Evolutionary conservation across 768 basidiomycete genomes (phyloP).

Genomic region (Rhodotorula diobovata): DNA sequence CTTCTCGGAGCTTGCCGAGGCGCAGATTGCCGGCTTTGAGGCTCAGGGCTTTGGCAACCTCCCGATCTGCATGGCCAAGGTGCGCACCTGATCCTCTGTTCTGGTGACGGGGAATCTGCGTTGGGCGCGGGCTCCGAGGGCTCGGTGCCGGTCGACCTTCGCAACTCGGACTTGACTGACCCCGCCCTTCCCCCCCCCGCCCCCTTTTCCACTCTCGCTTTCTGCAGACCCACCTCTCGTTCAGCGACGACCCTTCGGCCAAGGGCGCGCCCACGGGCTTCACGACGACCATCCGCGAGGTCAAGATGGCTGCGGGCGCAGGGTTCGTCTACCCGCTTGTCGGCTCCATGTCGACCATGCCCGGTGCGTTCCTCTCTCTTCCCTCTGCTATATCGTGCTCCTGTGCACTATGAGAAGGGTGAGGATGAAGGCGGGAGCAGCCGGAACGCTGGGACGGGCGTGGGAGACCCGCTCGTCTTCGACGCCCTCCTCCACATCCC

Average conservation of each 20-base stretch:
- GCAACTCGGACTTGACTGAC: slow-evolving; percentile 76
- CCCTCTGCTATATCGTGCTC: not conserved
- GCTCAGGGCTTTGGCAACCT: slow-evolving; percentile 75
- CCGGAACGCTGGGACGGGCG: too few relatives aligned
- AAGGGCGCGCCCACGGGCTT: slow-evolving; percentile 91
- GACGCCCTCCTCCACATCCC: too few relatives aligned
- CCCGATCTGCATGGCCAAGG: slow-evolving; percentile 50
- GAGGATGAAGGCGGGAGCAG: not conserved
- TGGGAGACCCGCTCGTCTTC: too few relatives aligned
- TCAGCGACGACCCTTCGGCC: slow-evolving; percentile 86
- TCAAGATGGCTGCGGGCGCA: slow-evolving; percentile 83
- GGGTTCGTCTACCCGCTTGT: slow-evolving; percentile 88
- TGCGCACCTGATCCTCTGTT: not conserved
- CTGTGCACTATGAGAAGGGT: not conserved
- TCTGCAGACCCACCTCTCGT: slow-evolving; percentile 85
- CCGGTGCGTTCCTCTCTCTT: slow-evolving; percentile 44
- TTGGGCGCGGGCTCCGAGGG: too few relatives aligned
- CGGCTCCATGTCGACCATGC: slow-evolving; percentile 94
- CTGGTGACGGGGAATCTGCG: too few relatives aligned
- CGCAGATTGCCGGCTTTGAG: slow-evolving; percentile 85
- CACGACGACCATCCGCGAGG: slow-evolving; percentile 81
- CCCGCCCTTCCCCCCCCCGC: slow-evolving; percentile 43
- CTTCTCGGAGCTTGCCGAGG: slow-evolving; percentile 74
- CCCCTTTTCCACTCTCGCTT: too few relatives aligned
- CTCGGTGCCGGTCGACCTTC: slow-evolving; percentile 39